Evolutionary conservation across 2,329 filamentous ascomycete species (phyloP).

Genomic region (Trichoderma gracile): DNA sequence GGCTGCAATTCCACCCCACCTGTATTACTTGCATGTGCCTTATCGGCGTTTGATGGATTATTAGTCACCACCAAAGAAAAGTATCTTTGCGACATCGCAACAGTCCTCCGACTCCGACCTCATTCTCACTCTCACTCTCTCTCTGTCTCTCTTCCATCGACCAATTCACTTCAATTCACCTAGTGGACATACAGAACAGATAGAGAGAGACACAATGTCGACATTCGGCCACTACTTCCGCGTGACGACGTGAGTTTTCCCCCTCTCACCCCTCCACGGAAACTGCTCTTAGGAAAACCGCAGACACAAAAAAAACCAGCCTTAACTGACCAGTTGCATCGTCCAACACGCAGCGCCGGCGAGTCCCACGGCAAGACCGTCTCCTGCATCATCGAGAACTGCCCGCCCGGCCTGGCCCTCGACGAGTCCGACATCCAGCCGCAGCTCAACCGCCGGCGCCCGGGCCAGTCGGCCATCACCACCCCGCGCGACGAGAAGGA

Average conservation of each 20-base stretch:
- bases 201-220: constrained; percentile 62
- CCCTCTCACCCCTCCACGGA: too few relatives aligned
- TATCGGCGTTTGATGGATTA: not conserved
- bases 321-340: too few relatives aligned
- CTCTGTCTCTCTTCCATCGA: too few relatives aligned
- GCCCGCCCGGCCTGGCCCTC: constrained; percentile 72
- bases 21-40: too few relatives aligned
- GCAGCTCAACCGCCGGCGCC: constrained; percentile 41
- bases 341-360: constrained; percentile 48
- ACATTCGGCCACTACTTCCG: constrained; percentile 82
- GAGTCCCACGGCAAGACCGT: constrained; percentile 87
- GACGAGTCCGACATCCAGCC: not conserved
- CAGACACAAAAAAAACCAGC: too few relatives aligned
- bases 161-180: constrained; percentile 16
- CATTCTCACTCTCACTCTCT: too few relatives aligned
- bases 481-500: constrained; percentile 3
- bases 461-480: not conserved
- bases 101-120: constrained; percentile 20
- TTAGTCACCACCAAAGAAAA: constrained; percentile 25
- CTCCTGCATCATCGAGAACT: constrained; percentile 92
- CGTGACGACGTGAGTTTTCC: constrained; percentile 70
- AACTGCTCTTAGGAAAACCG: too few relatives aligned
- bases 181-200: constrained; percentile 25
- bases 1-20: too few relatives aligned
- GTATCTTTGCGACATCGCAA: constrained; percentile 19